Base-by-base conservation (phyloP, 345 rosid species). In the Populus deltoides region DNA sequence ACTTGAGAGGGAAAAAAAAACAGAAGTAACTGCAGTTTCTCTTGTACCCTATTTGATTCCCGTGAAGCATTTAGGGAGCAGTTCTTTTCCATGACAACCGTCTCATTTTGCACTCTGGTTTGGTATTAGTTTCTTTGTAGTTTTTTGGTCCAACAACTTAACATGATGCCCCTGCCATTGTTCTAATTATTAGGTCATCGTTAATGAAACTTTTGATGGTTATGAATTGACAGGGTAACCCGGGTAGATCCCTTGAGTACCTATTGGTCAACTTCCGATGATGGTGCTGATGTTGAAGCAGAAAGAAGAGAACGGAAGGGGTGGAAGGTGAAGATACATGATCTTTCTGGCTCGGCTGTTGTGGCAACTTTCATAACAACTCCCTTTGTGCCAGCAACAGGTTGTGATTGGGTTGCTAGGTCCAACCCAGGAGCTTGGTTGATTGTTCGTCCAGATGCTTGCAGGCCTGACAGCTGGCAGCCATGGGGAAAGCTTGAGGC, bases 401-500 rank as follows among this genome's bases (percentile, higher is more conserved):
- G 97, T 67, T 94, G 94, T 90, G 98, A 92, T 83, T 94, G 97
- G 98, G 98, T 94, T n/a, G 94, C 97, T 61, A 90, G 82, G 86
- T 94, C 98, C 43, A 94, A 94, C 83, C 98, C 97, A 0, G 98
- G 98, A 82, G 93, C 94, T 75, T 94, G 98, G 98, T 86, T 93
- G 79, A 94, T 94, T 66, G 97, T 94, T 74, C 83, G 92, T 51
- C 97, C 97, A 20, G 98, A 93, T 84, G 84, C 86, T 8, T 90
- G 89, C 76, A 83, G 94, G 75, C 90, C 97, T 3, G 94, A 90
- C 83, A 90, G 95, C 89, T 94, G 98, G 98, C 90, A 90, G 82
- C 98, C 98, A 9, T 94, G 98, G 98, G 98, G 98, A 85, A 94
- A 90, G 88, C 94, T 94, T 0, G 97, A 94, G 83, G 97, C 92